Evolutionary conservation across 2,329 filamentous ascomycete genomes (phyloP), one percentile per base, ranked within the genome.

Genomic region (Pyrenochaeta sp.): DNA sequence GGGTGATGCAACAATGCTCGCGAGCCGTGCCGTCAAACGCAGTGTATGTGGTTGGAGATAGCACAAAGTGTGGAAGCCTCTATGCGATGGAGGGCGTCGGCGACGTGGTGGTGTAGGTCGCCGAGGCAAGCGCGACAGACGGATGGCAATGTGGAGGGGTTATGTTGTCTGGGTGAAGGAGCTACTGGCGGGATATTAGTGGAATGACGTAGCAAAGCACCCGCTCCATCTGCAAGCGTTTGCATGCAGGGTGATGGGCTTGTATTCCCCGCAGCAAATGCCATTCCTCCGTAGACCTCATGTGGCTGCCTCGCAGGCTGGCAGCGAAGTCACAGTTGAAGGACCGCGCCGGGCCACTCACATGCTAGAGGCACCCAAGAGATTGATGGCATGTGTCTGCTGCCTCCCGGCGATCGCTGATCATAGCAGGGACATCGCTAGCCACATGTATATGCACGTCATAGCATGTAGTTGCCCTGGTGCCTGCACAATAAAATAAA

Each of bases 251-350:
- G 29, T 49, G 50, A 43, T 29, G 44, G 33, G 41, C 36, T 41
- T 44, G 49, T 49, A 31, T 14, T 40, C 54, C 45, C 42, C 48
- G n/a, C n/a, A 49, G 40, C 51, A 23, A 18, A 29, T 15, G 18
- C 41, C 33, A 45, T 39, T 11, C 39, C 20, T 36, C n/a, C 41
- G 27, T 45, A 27, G 40, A 30, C 42, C 31, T 39, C 21, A 31
- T 36, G 49, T 36, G 35, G 21, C 42, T 54, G 54, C 46, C 42
- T 53, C 37, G 18, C 46, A 54, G 46, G 50, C 54, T 42, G 42
- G 45, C 4, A 31, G 47, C 35, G 36, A 49, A 12, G 9, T 39
- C 31, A 46, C 18, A 7, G 32, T n/a, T 20, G 45, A 5, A n/a
- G 10, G 30, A 17, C 17, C 3, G 4, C 14, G 6, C 11, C 30